These are phyloP conservation scores for Metarhizium rileyi DNA, from an alignment of 2,329 filamentous ascomycete genomes.

Conservation along the genomic window DNA sequence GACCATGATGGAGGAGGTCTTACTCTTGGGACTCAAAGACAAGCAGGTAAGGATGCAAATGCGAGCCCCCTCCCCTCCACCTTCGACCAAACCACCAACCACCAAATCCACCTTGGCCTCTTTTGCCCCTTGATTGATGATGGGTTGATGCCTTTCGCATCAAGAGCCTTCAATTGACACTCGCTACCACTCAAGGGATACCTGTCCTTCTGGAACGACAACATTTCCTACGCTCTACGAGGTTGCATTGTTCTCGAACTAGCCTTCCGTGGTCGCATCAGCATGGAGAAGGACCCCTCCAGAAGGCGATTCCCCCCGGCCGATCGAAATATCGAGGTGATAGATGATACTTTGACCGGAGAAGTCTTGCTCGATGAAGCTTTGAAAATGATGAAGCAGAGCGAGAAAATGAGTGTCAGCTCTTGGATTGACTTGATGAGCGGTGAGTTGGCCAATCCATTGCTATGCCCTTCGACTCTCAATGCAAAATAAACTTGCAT, in stretches of 20 bases:
- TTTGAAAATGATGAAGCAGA: constrained; percentile 99
- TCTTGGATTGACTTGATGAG: constrained; percentile 99
- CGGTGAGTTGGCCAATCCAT: constrained; percentile 45
- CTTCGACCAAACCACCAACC: background rate
- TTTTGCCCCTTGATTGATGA: background rate
- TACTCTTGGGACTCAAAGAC: constrained; percentile 92
- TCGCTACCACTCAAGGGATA: constrained; percentile 57
- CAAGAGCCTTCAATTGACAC: background rate
- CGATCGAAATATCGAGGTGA: constrained; percentile 90
- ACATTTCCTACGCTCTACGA: constrained; percentile 94
- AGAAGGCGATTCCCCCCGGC: constrained; percentile 85
- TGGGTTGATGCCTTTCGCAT: background rate
- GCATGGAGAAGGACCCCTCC: constrained; percentile 95
- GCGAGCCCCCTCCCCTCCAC: background rate
- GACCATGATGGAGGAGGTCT: constrained; percentile 96
- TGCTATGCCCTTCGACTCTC: background rate
- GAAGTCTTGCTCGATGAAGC: constrained; percentile 96
- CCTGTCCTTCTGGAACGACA: constrained; percentile 99
- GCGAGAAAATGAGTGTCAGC: constrained; percentile 99
- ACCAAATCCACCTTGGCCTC: background rate
- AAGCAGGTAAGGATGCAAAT: constrained; percentile 64
- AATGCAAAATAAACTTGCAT: background rate
- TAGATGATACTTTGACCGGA: constrained; percentile 92
- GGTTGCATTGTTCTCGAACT: constrained; percentile 98
- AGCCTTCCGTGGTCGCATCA: constrained; percentile 89